Conservation (phyloP, 2,329 filamentous ascomycete genomes). For the Arthroderma uncinatum region DNA sequence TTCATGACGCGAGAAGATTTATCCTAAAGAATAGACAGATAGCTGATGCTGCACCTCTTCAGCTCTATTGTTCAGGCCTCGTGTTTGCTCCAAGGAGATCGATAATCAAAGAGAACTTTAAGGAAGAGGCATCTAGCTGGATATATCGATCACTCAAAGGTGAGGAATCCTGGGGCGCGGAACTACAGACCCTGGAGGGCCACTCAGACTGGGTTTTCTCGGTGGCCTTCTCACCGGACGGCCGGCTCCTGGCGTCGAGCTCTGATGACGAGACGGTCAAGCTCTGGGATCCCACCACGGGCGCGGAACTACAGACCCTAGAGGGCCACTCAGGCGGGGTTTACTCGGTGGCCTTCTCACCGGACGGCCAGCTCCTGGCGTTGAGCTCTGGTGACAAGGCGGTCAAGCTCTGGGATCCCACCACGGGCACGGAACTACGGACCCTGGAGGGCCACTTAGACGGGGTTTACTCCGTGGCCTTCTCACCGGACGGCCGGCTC, state of each 20-base stretch:
- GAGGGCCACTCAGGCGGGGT: background rate
- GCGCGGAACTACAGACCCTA: background rate
- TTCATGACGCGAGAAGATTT: constrained; percentile 7
- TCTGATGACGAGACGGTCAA: constrained; percentile 12
- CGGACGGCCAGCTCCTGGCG: background rate
- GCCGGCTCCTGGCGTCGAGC: constrained; percentile 8
- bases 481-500: constrained; percentile 1
- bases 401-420: constrained; percentile 8
- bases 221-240: constrained; percentile 11
- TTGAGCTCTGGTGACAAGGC: background rate
- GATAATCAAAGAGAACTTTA: constrained; percentile 6
- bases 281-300: background rate
- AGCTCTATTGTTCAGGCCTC: constrained; percentile 5
- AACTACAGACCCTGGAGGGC: constrained; percentile 7
- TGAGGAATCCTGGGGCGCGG: background rate
- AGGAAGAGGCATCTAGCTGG: background rate
- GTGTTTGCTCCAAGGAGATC: background rate
- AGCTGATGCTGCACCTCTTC: constrained; percentile 1
- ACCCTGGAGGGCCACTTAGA: constrained; percentile 3
- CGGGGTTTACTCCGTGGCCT: background rate
- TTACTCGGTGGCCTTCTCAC: constrained; percentile 10
- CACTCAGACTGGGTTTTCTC: constrained; percentile 5
- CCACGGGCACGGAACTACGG: background rate
- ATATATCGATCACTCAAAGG: background rate
- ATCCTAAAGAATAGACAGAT: constrained; percentile 1